Base-by-base conservation (phyloP, 2,329 filamentous ascomycete species). In the Penicillium sp. region DNA sequence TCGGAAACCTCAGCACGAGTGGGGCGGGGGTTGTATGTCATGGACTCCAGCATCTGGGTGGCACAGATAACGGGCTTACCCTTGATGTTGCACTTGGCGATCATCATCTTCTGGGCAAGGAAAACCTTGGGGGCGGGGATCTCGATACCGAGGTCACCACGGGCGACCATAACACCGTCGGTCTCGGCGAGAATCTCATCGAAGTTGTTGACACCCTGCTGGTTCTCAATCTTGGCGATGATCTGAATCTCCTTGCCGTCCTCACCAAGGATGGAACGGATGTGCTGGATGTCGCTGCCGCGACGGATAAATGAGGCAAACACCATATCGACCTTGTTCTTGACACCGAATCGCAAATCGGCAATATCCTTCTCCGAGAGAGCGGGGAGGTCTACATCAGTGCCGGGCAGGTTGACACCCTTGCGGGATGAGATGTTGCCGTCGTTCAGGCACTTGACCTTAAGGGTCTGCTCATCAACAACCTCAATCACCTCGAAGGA, bases 71-170 rank as follows among this genome's bases (percentile, higher is more conserved):
- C 92, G 67, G 94, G 94, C 86, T 99, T 99, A 79, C 94, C 94
- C 68, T 92, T 92, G 74, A 97, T 87, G 84, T 99, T 99, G 87
- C 94, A 99, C 88, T 97, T 97, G 80, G 94, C 92, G 79, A 99
- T 99, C 86, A 99, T 92, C 91, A 99, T 99, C 89, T 99, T 99
- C 84, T 99, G 94, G 56, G 94, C 94, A 68, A 96, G 91, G 79
- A 99, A 99, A 66, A 99, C 94, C 84, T 99, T 94, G 64, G 93
- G 91, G 60, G 94, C 93, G 49, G 94, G 93, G 70, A 99, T 99
- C 82, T 99, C 94, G 70, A 99, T 99, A 83, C 94, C 94, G 65
- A 96, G 82, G 75, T 97, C 94, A 82, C 94, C 94, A 86, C 94
- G 93, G 72, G 94, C 94, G 68, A 99, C 94, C 94, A 99, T 99